phyloP scores from a whole-genome alignment of 768 basidiomycete species.

The Filobasidium floriforme region DNA sequence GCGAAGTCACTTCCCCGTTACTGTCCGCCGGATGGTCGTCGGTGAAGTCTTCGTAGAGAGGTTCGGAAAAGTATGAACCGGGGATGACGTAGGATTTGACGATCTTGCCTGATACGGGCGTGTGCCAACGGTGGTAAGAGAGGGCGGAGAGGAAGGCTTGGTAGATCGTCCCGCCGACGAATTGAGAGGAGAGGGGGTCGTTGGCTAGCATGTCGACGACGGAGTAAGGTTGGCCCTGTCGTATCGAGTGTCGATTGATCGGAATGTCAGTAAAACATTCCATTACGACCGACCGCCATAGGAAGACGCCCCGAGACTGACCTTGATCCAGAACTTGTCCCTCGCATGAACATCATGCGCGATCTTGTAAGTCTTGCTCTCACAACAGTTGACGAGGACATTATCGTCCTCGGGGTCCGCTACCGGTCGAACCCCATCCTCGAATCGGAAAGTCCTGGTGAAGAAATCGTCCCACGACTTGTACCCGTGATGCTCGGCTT shows the following conservation, averaged over 20 bases:
- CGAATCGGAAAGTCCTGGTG: slow-evolving; percentile 47
- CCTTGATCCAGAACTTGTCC: slow-evolving; percentile 59
- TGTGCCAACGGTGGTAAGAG: slow-evolving; percentile 61
- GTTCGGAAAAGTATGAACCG: slow-evolving; percentile 45
- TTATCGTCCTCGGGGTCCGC: slow-evolving; percentile 40
- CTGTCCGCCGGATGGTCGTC: slow-evolving; percentile 42
- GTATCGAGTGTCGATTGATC: no score
- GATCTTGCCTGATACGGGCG: slow-evolving; percentile 52
- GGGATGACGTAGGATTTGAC: slow-evolving; percentile 49
- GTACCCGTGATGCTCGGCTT: slow-evolving; percentile 49
- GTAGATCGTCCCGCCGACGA: slow-evolving; percentile 51
- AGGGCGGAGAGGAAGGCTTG: slow-evolving; percentile 56
- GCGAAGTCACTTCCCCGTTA: slow-evolving; percentile 35
- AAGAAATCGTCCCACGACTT: slow-evolving; percentile 56
- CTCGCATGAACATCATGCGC: slow-evolving; percentile 45
- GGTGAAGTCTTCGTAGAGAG: slow-evolving; percentile 47
- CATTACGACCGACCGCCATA: no score
- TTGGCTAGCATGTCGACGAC: slow-evolving; percentile 53
- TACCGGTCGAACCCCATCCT: slow-evolving; percentile 47
- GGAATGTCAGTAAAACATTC: no score
- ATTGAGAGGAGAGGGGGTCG: slow-evolving; percentile 46
- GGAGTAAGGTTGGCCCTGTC: slow-evolving; percentile 58
- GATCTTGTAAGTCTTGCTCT: slow-evolving; percentile 52
- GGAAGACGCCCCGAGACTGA: no score
- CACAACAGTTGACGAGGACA: slow-evolving; percentile 54